phyloP scores from a whole-genome alignment of 148 eudicot genomes.

The Cornus suecica region DNA sequence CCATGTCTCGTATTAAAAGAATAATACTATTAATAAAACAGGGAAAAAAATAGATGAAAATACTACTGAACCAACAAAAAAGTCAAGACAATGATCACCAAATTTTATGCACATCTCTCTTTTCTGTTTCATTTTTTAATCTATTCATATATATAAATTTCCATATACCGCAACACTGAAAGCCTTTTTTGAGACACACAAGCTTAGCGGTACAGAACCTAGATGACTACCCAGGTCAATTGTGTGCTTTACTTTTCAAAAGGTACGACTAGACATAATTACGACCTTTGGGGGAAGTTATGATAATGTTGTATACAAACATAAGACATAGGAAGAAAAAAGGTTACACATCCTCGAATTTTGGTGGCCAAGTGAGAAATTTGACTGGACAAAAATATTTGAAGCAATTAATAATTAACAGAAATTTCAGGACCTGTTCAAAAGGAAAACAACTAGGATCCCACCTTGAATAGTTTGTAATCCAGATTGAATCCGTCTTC shows the following conservation, averaged over 20 bases:
- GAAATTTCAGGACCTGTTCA: not conserved
- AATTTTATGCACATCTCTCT: not conserved
- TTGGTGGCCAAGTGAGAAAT: constrained; percentile 1
- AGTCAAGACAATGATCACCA: no score
- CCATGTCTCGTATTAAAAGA: no score
- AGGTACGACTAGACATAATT: not conserved
- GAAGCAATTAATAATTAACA: constrained; percentile 3
- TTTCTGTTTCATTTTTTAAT: not conserved
- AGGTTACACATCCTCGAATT: not conserved
- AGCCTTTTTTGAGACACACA: not conserved
- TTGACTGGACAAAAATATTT: constrained; percentile 6
- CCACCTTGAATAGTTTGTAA: constrained; percentile 69
- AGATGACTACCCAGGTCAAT: not conserved
- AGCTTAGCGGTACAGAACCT: not conserved
- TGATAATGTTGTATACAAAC: not conserved
- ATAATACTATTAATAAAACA: no score
- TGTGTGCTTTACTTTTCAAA: not conserved
- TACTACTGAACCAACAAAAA: no score
- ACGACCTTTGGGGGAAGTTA: not conserved
- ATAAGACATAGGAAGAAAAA: not conserved
- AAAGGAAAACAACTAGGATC: constrained; percentile 18
- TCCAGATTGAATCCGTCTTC: constrained; percentile 83
- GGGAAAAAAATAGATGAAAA: no score
- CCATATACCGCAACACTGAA: not conserved
- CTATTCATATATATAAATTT: no score